A percentile compares a stretch with the other conserved stretches of the same genome.
Evolutionary conservation across 441 rosid genomes (phyloP).

Genomic region (Mallotus repandus): DNA sequence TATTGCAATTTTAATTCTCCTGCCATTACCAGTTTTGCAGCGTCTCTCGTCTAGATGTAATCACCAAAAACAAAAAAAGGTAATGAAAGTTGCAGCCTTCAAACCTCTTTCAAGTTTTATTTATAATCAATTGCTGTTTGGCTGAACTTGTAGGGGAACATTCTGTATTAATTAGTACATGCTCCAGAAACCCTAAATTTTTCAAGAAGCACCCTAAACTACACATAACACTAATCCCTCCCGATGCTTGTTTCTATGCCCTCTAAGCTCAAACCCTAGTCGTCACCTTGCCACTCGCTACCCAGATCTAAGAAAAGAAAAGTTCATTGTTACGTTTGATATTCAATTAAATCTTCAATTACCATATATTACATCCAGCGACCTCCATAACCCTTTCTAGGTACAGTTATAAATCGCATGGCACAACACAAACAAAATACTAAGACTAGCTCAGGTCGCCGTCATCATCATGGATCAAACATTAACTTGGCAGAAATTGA

Average conservation of each 20-base stretch:
- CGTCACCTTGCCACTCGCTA: not conserved
- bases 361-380: not conserved
- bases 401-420: not conserved
- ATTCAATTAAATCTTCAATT: not conserved
- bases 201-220: not conserved
- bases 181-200: conserved; percentile 8
- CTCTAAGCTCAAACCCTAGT: not conserved
- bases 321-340: too few species aligned
- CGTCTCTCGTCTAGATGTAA: not conserved
- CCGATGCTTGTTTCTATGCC: not conserved
- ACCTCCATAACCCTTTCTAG: not conserved
- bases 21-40: not conserved
- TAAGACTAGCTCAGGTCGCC: not conserved
- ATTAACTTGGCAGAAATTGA: not conserved
- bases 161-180: not conserved
- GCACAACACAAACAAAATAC: not conserved
- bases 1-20: too few species aligned
- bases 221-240: not conserved
- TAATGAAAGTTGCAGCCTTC: not conserved
- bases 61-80: not conserved
- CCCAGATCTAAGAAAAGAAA: not conserved
- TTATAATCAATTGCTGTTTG: too few species aligned
- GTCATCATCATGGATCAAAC: not conserved
- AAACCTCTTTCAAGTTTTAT: not conserved
- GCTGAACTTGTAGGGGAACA: not conserved